phyloP scores from a whole-genome alignment of 176 grass and related monocot species.

The Aegilops sharonensis region DNA sequence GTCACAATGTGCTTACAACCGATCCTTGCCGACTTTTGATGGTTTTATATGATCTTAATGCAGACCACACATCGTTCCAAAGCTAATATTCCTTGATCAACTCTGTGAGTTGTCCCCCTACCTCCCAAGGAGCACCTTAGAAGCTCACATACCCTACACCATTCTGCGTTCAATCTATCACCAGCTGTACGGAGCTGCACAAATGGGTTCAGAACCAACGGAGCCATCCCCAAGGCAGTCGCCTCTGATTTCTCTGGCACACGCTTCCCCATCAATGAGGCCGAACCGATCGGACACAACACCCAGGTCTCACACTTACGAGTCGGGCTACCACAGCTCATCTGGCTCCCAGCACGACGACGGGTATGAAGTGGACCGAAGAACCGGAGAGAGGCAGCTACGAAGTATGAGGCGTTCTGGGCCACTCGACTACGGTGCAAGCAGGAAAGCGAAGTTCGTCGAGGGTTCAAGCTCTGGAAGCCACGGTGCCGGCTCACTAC shows the following conservation, averaged over 20 bases:
- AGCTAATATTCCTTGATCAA: conserved; percentile 92
- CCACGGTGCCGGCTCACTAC: conserved; percentile 61
- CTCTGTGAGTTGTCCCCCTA: conserved; percentile 85
- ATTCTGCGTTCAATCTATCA: conserved; percentile 90
- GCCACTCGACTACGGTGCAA: conserved; percentile 63
- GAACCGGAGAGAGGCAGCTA: conserved; percentile 59
- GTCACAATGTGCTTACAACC: not conserved
- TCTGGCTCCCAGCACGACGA: conserved; percentile 56
- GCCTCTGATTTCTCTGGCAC: conserved; percentile 79
- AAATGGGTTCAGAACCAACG: conserved; percentile 45
- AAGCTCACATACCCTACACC: conserved; percentile 89
- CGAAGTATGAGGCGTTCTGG: conserved; percentile 77
- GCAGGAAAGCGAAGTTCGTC: conserved; percentile 76
- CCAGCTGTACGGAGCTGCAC: conserved; percentile 63
- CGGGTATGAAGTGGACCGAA: conserved; percentile 55
- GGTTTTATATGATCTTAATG: conserved; percentile 14
- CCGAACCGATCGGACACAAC: conserved; percentile 46
- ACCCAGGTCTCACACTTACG: conserved; percentile 54
- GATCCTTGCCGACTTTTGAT: not conserved
- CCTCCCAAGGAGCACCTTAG: conserved; percentile 92
- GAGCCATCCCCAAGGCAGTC: conserved; percentile 83
- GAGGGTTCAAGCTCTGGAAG: conserved; percentile 77
- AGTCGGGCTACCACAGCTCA: conserved; percentile 56
- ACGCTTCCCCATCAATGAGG: conserved; percentile 66
- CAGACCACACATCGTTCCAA: conserved; percentile 74